A percentile compares a stretch with the other conserved stretches of the same genome.
These are phyloP conservation scores for Panaeolus cyanescens DNA, from an alignment of 768 basidiomycete species.

Conservation along the genomic window DNA sequence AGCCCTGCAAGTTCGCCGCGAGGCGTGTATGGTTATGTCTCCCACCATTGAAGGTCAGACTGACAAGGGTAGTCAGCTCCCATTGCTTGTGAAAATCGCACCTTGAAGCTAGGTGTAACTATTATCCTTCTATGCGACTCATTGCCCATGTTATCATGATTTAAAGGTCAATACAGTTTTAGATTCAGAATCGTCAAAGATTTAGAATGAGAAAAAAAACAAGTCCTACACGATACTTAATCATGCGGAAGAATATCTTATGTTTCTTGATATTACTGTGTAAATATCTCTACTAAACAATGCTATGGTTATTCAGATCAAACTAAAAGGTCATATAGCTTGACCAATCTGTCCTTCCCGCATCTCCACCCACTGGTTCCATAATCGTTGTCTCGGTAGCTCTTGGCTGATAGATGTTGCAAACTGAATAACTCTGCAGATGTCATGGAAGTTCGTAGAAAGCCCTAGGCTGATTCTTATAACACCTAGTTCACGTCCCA, in stretches of 20 bases:
- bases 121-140: neutral
- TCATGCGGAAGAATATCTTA: too few relatives aligned
- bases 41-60: slow-evolving; percentile 43
- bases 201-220: too few relatives aligned
- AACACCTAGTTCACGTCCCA: slow-evolving; percentile 73
- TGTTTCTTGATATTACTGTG: too few relatives aligned
- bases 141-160: neutral
- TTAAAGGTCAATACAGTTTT: slow-evolving; percentile 1
- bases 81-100: slow-evolving; percentile 37
- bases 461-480: slow-evolving; percentile 79
- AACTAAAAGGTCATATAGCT: slow-evolving; percentile 18
- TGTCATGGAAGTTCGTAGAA: slow-evolving; percentile 77
- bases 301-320: slow-evolving; percentile 12
- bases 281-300: slow-evolving; percentile 14
- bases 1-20: slow-evolving; percentile 35
- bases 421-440: slow-evolving; percentile 57
- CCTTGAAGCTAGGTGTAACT: slow-evolving; percentile 20
- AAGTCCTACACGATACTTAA: too few relatives aligned
- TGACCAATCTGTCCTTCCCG: slow-evolving; percentile 16
- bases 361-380: slow-evolving; percentile 33
- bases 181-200: neutral
- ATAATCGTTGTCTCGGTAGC: slow-evolving; percentile 18
- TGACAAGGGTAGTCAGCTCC: slow-evolving; percentile 43
- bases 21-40: slow-evolving; percentile 41
- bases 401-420: slow-evolving; percentile 45